Base-by-base conservation (phyloP, 1,284 basidiomycete species). In the Kwoniella shivajii region DNA sequence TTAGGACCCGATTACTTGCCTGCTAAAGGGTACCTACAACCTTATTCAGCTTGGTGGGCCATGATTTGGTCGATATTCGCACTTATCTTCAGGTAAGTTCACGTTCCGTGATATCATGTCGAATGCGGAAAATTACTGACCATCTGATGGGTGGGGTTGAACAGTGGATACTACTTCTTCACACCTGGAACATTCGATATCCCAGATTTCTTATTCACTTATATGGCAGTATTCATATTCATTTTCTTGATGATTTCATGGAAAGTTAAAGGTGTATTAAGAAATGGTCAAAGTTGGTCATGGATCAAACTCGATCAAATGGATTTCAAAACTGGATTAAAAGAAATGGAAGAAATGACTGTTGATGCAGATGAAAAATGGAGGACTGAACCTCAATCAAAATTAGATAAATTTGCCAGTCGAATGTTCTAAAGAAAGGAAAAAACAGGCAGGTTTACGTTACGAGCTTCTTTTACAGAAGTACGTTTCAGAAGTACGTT, bases 161-260 rank as follows among this genome's bases (percentile, higher is more conserved):
- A 2, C 38, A 60, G 57, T 45, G 60, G 60, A 18, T 60, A 54
- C 50, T 54, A 48, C 39, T 29, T 60, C 36, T 52, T 63, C 34
- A 45, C 33, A n/a, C 52, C 55, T 2, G 57, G 57, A 18, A 27
- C 30, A n/a, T 63, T 56, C 42, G 47, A 27, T 37, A 51, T 57
- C 6, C 30, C 54, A 18, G 61, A 63, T 45, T 63, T 63, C 36
- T 20, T 63, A 33, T 63, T 63, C 39, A 49, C 54, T 33, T 63
- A 63, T 45, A 46, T 42, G n/a, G 54, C 57, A 2, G 51, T 56
- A 6, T 59, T 57, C 54, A 56, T 63, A 46, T 63, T 59, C 54
- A 50, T 60, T 29, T 52, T 36, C n/a, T 34, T 50, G 16, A 54
- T 37, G 14, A 27, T 54, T 37, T 38, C 29, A n/a, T 57, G 51